Evolutionary conservation across 345 rosid species (phyloP).

Genomic region (Eutrema yunnanense): DNA sequence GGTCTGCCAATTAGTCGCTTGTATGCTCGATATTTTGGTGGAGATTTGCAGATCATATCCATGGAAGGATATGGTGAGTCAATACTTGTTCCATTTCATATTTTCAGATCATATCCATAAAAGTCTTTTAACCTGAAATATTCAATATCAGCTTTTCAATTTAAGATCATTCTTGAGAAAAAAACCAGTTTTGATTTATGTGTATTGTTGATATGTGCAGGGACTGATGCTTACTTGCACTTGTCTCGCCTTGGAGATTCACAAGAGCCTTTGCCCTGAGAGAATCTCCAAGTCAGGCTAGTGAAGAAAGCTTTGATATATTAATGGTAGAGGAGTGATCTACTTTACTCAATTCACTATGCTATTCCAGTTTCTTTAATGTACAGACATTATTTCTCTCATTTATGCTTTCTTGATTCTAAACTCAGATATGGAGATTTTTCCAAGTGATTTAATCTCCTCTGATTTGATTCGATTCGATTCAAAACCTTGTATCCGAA

Average conservation of each 20-base stretch:
- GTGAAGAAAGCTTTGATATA: conserved; percentile 16
- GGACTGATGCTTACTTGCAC: conserved; percentile 75
- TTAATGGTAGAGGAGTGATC: conserved; percentile 17
- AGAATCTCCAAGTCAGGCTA: neutral
- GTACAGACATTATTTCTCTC: conserved; percentile 22
- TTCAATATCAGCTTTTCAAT: neutral
- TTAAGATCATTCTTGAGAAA: neutral
- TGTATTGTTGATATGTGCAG: conserved; percentile 32
- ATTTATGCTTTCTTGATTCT: conserved; percentile 15
- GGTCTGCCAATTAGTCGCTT: conserved; percentile 95
- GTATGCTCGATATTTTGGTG: conserved; percentile 95
- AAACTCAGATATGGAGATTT: conserved; percentile 22
- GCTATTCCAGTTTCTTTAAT: neutral
- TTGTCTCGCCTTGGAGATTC: conserved; percentile 58
- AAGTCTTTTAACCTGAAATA: conserved; percentile 23
- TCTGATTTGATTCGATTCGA: conserved; percentile 9
- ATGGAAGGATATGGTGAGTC: conserved; percentile 99
- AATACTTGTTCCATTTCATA: neutral
- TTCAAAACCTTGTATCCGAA: conserved; percentile 1
- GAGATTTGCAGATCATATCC: conserved; percentile 88
- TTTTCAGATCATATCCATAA: conserved; percentile 63
- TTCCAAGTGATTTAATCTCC: conserved; percentile 18
- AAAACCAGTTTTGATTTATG: neutral
- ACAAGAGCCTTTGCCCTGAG: conserved; percentile 64
- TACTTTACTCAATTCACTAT: conserved; percentile 5